Percentiles rank a stretch among this genome's conserved stretches.
Evolutionary conservation across 495 filamentous ascomycete genomes (phyloP).

Genomic region (Hypoxylon subgilvum): DNA sequence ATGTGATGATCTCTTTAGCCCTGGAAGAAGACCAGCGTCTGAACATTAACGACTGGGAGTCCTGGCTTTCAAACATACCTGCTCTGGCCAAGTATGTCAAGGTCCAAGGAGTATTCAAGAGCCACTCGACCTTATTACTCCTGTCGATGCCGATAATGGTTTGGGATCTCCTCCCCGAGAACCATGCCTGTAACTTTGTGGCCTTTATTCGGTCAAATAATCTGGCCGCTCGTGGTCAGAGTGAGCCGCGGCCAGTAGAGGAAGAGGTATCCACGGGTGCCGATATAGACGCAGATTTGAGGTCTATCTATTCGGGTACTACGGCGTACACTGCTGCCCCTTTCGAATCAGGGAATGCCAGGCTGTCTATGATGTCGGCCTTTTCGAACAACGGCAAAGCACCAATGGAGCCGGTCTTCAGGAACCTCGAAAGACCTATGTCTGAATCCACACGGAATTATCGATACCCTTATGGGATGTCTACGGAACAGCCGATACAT

Average conservation of each 20-base stretch:
- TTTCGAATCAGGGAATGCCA: conserved; percentile 10
- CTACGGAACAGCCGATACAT: conserved; percentile 4
- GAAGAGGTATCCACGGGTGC: conserved; percentile 23
- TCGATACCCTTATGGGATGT: conserved; percentile 4
- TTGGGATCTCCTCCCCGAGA: conserved; percentile 59
- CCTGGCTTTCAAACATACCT: conserved; percentile 55
- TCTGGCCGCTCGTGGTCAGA: conserved; percentile 26
- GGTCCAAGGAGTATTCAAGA: conserved; percentile 60
- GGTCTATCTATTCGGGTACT: conserved; percentile 39
- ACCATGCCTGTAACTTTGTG: conserved; percentile 58
- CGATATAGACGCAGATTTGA: conserved; percentile 31
- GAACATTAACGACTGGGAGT: conserved; percentile 54
- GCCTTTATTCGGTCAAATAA: conserved; percentile 59
- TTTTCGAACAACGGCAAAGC: conserved; percentile 26
- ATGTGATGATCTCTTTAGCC: conserved; percentile 60
- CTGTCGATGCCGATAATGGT: conserved; percentile 58
- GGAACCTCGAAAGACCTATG: conserved; percentile 11
- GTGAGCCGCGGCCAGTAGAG: conserved; percentile 13
- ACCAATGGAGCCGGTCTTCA: conserved; percentile 19
- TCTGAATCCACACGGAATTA: conserved; percentile 9
- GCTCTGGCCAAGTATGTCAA: conserved; percentile 57
- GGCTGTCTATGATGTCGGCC: conserved; percentile 30
- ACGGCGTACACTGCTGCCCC: conserved; percentile 29
- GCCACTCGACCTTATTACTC: conserved; percentile 57
- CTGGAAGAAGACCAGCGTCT: conserved; percentile 57